Evolutionary conservation across 306 rosid species (phyloP).

Genomic region (Quercus cerris): DNA sequence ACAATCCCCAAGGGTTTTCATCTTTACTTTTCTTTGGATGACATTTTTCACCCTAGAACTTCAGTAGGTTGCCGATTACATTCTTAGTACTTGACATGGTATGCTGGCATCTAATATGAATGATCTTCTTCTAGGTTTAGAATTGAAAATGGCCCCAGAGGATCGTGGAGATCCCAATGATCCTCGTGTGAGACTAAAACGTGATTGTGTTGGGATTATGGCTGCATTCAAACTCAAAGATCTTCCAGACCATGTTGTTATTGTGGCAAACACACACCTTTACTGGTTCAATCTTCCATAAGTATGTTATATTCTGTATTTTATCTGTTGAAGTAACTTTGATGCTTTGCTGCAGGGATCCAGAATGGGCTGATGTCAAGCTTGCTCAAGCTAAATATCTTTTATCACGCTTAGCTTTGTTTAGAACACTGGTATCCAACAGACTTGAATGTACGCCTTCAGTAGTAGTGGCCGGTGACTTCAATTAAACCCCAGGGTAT

Average conservation of each 20-base stretch:
- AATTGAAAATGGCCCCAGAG: conserved; percentile 23
- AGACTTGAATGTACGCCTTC: conserved; percentile 60
- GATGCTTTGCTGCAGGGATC: conserved; percentile 62
- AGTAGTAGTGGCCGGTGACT: conserved; percentile 81
- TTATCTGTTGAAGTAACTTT: conserved; percentile 7
- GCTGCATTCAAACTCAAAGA: conserved; percentile 73
- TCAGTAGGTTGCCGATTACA: conserved; percentile 3
- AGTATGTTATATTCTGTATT: neutral
- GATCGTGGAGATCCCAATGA: conserved; percentile 74
- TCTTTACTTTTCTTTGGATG: neutral
- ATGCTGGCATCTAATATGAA: conserved; percentile 14
- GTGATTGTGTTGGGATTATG: conserved; percentile 85
- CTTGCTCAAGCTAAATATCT: conserved; percentile 92
- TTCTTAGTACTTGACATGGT: conserved; percentile 4
- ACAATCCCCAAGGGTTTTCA: neutral
- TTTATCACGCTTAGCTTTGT: conserved; percentile 58
- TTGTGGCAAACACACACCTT: conserved; percentile 82
- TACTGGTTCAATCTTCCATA: conserved; percentile 42
- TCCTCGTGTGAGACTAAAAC: conserved; percentile 75
- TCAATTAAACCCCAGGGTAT: conserved; percentile 87
- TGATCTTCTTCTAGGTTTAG: conserved; percentile 36
- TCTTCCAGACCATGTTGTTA: conserved; percentile 46
- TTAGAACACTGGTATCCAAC: conserved; percentile 56
- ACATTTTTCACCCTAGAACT: neutral
- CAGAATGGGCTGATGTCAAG: conserved; percentile 86